Evolutionary conservation across 495 filamentous ascomycete genomes (phyloP), one percentile per base, ranked within the genome.

Genomic region (Apodospora peruviana): DNA sequence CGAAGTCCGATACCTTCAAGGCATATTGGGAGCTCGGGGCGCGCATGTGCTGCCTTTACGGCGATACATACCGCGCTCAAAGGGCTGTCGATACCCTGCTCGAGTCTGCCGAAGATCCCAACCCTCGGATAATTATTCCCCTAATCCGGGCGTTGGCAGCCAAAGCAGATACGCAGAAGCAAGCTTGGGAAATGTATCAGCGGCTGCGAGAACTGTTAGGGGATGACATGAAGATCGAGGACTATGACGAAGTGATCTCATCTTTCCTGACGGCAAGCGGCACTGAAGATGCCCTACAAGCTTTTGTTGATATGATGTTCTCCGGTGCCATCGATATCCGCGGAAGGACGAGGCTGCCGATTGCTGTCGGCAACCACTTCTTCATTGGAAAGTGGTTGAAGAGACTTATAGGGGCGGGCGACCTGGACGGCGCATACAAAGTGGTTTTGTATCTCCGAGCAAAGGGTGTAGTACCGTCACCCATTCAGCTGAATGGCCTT

Each of bases 261-360:
- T 71, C 72, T 32, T 82, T 90, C 52, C 67, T 91, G 8, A 69
- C 75, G 4, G 71, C 77, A 7, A 75, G 78, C 40, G 64, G 74
- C 39, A 66, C 77, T 10, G 80, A 88, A 56, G 68, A 82, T 27
- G 87, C 82, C 1, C 72, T 90, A 46, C 79, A 82, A 38, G 78
- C 83, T 1, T 91, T 91, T 69, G 86, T 84, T 45, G 87, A 91
- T 60, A 88, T 90, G 86, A 89, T 90, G 85, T 79, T 86, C 36
- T 81, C 78, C 0, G 76, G 76, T 1, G 64, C 75, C 19, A 42
- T 75, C 41, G 66, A 75, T 41, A 51, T 71, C 21, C 56, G 55
- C 20, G 64, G 62, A 18, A 60, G 68, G 68, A 57, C 73, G 56
- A 56, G 55, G 35, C 58, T 89, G 17, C 85, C 87, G 5, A 68